These are phyloP conservation scores for Lagenidium sp. DNA, from an alignment of 352 stramenopile species.

Conservation along the genomic window DNA sequence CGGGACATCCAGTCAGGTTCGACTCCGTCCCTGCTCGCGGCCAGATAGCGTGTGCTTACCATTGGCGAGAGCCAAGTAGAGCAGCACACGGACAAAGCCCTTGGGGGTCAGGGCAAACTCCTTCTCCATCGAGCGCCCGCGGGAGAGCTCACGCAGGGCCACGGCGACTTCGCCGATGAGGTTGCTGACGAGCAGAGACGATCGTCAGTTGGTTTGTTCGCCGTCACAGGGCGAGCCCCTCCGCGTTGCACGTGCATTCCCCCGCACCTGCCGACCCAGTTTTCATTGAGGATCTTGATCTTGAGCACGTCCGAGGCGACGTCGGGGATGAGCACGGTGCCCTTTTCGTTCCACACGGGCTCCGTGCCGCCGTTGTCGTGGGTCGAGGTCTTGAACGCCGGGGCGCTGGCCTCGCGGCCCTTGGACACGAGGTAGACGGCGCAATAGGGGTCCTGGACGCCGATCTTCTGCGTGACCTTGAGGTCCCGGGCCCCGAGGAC, in stretches of 20 bases:
- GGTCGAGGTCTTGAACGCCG: slow-evolving; percentile 60
- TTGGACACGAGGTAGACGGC: slow-evolving; percentile 44
- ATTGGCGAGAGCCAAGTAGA: slow-evolving; percentile 64
- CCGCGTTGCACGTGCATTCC: neutral
- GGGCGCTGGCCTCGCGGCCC: slow-evolving; percentile 36
- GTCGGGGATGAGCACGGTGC: slow-evolving; percentile 56
- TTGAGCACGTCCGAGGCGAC: slow-evolving; percentile 57
- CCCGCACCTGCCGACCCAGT: slow-evolving; percentile 65
- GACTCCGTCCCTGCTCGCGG: no score
- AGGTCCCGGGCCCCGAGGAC: slow-evolving; percentile 52
- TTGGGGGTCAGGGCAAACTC: slow-evolving; percentile 65
- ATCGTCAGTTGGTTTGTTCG: slow-evolving; percentile 1
- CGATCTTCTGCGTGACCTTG: slow-evolving; percentile 59
- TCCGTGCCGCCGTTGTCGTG: slow-evolving; percentile 61
- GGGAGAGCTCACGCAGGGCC: slow-evolving; percentile 58
- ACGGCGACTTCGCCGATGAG: slow-evolving; percentile 62
- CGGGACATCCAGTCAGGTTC: no score
- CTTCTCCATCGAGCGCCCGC: slow-evolving; percentile 70
- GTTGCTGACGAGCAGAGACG: slow-evolving; percentile 22
- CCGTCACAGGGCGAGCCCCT: no score
- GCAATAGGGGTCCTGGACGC: slow-evolving; percentile 70
- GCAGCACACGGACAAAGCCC: slow-evolving; percentile 53
- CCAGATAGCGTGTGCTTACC: slow-evolving; percentile 24
- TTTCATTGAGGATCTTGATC: slow-evolving; percentile 69
- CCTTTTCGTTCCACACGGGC: slow-evolving; percentile 71